phyloP scores from a whole-genome alignment of 345 rosid species.

The Cardamine resedifolia region DNA sequence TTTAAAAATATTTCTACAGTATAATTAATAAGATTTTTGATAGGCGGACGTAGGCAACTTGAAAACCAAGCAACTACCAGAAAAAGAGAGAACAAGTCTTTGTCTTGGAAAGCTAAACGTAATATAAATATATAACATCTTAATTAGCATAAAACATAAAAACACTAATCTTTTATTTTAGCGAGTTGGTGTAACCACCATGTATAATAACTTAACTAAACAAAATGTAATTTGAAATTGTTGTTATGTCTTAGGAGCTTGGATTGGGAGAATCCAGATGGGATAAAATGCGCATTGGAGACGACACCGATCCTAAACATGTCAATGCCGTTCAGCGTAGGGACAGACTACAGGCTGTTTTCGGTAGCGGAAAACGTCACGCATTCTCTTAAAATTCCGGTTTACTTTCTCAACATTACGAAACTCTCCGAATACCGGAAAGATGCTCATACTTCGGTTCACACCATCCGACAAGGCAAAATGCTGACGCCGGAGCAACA shows the following conservation, averaged over 20 bases:
- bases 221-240: neutral
- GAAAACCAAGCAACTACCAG: slow-evolving; percentile 34
- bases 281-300: slow-evolving; percentile 85
- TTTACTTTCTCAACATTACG: slow-evolving; percentile 72
- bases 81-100: slow-evolving; percentile 21
- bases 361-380: slow-evolving; percentile 56
- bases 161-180: neutral
- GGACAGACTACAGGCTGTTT: slow-evolving; percentile 67
- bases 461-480: slow-evolving; percentile 85
- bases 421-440: slow-evolving; percentile 75
- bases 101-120: neutral
- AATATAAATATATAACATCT: neutral
- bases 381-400: slow-evolving; percentile 48
- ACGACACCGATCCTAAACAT: slow-evolving; percentile 61
- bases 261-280: slow-evolving; percentile 89
- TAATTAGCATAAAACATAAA: slow-evolving; percentile 5
- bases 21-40: neutral
- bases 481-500: slow-evolving; percentile 68
- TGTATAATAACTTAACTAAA: neutral
- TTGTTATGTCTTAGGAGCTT: slow-evolving; percentile 53
- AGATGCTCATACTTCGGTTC: slow-evolving; percentile 85
- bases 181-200: slow-evolving; percentile 30
- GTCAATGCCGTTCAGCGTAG: slow-evolving; percentile 57
- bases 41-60: slow-evolving; percentile 8
- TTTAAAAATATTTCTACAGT: neutral